phyloP scores from a whole-genome alignment of 2,329 filamentous ascomycete genomes.

The Catunica adiposa region DNA sequence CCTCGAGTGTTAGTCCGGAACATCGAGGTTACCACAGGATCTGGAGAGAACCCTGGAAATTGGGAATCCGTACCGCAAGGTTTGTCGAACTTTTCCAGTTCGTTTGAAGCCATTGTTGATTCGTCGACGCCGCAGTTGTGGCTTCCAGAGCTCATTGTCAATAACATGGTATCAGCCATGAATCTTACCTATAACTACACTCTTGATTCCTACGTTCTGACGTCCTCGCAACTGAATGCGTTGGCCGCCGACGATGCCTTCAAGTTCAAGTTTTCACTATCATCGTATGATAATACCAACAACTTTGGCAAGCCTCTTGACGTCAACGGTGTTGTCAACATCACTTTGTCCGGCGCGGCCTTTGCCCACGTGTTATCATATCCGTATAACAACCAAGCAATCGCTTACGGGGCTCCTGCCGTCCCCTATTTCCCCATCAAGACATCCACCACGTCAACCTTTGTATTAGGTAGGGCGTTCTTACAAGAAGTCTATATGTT shows the following conservation, averaged over 20 bases:
- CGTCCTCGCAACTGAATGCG: slow-evolving; percentile 35
- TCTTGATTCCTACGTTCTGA: slow-evolving; percentile 47
- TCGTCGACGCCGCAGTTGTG: slow-evolving; percentile 48
- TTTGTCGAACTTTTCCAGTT: slow-evolving; percentile 30
- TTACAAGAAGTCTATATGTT: slow-evolving; percentile 51
- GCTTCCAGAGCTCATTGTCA: slow-evolving; percentile 43
- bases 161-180: slow-evolving; percentile 46
- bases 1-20: slow-evolving; percentile 45
- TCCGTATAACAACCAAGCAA: slow-evolving; percentile 29
- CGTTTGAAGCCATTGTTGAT: slow-evolving; percentile 41
- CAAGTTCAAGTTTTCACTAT: slow-evolving; percentile 40
- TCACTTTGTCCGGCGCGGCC: slow-evolving; percentile 35
- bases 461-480: slow-evolving; percentile 50
- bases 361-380: slow-evolving; percentile 35
- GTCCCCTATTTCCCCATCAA: slow-evolving; percentile 51
- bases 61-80: slow-evolving; percentile 26
- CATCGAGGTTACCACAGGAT: slow-evolving; percentile 27
- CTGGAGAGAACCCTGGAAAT: slow-evolving; percentile 19
- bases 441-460: slow-evolving; percentile 35
- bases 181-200: slow-evolving; percentile 48
- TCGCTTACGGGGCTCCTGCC: slow-evolving; percentile 28
- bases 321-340: slow-evolving; percentile 36
- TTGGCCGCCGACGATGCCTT: slow-evolving; percentile 30
- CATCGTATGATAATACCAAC: slow-evolving; percentile 37
- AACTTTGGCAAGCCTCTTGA: slow-evolving; percentile 33